Evolutionary conservation across 2,329 filamentous ascomycete genomes (phyloP), one percentile per base, ranked within the genome.

Genomic region (Niveomyces coronatus): DNA sequence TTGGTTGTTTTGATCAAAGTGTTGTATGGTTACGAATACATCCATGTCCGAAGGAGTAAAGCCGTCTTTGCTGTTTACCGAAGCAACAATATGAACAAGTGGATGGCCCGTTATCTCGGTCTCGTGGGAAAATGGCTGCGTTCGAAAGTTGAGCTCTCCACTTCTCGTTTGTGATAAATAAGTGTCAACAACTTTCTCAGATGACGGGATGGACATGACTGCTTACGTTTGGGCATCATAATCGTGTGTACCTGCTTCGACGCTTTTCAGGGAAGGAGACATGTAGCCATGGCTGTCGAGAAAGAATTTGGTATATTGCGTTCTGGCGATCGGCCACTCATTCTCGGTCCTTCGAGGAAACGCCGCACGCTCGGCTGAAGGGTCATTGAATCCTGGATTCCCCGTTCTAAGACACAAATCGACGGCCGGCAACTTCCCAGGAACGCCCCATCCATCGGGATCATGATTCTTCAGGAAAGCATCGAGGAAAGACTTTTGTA

Each of bases 381-480:
- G n/a, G n/a, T n/a, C n/a, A n/a, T n/a, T n/a, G n/a, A n/a, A n/a
- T n/a, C n/a, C n/a, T n/a, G n/a, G n/a, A n/a, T n/a, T n/a, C n/a
- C n/a, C n/a, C n/a, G n/a, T n/a, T n/a, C n/a, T n/a, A n/a, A n/a
- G n/a, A n/a, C n/a, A n/a, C n/a, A n/a, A 85, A 40, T 70, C 52
- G 0, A 80, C 85, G 19, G 76, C 58, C 1, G 76, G 66, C 35
- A 84, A 2, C 80, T 63, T 16, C 71, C 63, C 1, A 58, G 45
- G 47, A 71, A 85, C 0, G 51, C 51, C 47, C 76, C 77, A 82
- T n/a, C 76, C 76, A 1, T 62, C 63, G 0, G 63, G 60, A 47
- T 85, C 81, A 0, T 83, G 67, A 2, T 66, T 74, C 47, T 83
- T 84, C 24, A 85, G 64, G 50, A 85, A 85, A 0, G 79, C 79